Base-by-base conservation (phyloP, 1,139 yeast genomes). In the Magnusiomyces sp. region DNA sequence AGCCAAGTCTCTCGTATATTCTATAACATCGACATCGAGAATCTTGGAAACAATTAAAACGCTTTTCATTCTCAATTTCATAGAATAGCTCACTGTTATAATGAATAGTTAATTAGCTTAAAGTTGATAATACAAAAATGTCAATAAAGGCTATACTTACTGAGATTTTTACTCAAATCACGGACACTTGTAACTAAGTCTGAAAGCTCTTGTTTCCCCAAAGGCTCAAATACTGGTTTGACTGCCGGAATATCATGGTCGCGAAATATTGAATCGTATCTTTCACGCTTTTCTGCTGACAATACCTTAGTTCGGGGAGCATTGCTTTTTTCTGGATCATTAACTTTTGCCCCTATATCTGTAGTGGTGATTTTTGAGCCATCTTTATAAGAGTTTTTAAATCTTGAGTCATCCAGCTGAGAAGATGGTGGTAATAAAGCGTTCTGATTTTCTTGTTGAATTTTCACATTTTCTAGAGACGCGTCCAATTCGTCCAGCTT, bases 41-140 rank as follows among this genome's bases (percentile, higher is more conserved):
- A 86, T 79, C 64, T 83, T 83, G 43, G 89, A 78, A n/a, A 83
- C 78, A 23, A 83, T 73, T 73, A 83, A 72, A 43, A 83, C 74
- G 31, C 80, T 77, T 47, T 70, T 65, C 38, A 81, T 81, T 52
- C 76, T 77, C 48, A 83, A 67, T 54, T 79, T 81, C 59, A 83
- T 79, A 13, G 83, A 62, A 16, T 69, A 62, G 40, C 62, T 59
- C 56, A 60, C 63, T 59, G 10, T 37, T 4, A 14, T 34, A 14
- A 34, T n/a, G n/a, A n/a, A n/a, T 37, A 6, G 40, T 13, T 37
- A 19, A 13, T 37, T 36, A 36, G 39, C 39, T 9, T 7, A 9
- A 36, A 36, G 14, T 6, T 31, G 13, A 31, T 31, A 9, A 9
- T 31, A 31, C n/a, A n/a, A n/a, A n/a, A n/a, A 13, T 31, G 34